phyloP scores from a whole-genome alignment of 2,329 filamentous ascomycete species.

The Stromatinia cepivora region DNA sequence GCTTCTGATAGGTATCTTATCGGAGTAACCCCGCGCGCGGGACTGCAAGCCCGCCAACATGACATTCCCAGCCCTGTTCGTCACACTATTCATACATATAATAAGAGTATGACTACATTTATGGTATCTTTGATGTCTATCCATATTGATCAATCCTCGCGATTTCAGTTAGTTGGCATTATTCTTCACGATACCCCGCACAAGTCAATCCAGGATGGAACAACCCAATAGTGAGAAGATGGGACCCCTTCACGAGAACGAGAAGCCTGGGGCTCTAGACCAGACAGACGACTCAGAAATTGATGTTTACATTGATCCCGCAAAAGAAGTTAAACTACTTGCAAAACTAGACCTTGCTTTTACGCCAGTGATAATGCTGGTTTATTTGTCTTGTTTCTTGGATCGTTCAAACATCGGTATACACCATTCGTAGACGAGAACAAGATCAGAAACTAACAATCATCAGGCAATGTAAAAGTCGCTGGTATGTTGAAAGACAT shows the following conservation, averaged over 20 bases:
- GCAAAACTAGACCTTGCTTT: slow-evolving; percentile 51
- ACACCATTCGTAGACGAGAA: neutral
- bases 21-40: slow-evolving; percentile 21
- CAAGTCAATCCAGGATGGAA: slow-evolving; percentile 15
- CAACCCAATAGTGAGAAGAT: slow-evolving; percentile 19
- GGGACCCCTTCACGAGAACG: slow-evolving; percentile 8
- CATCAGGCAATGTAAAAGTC: slow-evolving; percentile 44
- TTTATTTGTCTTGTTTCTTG: slow-evolving; percentile 56
- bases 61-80: neutral
- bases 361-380: slow-evolving; percentile 54
- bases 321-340: slow-evolving; percentile 49
- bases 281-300: slow-evolving; percentile 6
- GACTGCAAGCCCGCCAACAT: slow-evolving; percentile 19
- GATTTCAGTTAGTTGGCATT: neutral
- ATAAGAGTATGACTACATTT: neutral
- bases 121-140: neutral
- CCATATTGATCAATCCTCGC: neutral
- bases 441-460: slow-evolving; percentile 36
- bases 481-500: slow-evolving; percentile 32
- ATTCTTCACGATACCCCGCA: neutral
- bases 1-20: slow-evolving; percentile 18
- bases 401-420: slow-evolving; percentile 53
- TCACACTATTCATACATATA: slow-evolving; percentile 6
- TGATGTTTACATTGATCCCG: slow-evolving; percentile 44
- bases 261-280: slow-evolving; percentile 12